Evolutionary conservation across 176 grass and related monocot genomes (phyloP).

Genomic region (Hyparrhenia diplandra): DNA sequence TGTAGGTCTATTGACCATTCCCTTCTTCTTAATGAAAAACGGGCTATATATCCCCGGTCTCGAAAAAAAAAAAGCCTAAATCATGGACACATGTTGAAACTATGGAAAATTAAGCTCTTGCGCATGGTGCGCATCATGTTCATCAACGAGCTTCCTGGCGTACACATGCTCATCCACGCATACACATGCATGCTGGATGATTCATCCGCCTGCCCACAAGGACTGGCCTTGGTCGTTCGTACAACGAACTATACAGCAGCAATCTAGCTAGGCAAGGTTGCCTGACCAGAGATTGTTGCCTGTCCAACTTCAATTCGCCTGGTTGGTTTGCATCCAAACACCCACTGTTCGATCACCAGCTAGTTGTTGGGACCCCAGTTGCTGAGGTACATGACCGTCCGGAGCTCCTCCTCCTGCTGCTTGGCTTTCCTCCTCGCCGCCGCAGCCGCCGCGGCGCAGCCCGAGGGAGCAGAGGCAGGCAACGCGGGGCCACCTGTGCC

Average conservation of each 20-base stretch:
- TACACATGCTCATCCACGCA: not conserved
- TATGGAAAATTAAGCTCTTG: not conserved
- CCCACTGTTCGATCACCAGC: not conserved
- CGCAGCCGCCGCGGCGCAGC: not conserved
- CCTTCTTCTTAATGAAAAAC: too few relatives aligned
- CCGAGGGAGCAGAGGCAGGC: not conserved
- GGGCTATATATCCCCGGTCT: too few relatives aligned
- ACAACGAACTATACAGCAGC: not conserved
- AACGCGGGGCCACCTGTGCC: not conserved
- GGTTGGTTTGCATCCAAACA: not conserved
- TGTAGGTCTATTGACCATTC: too few relatives aligned
- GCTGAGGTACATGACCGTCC: conserved; percentile 50
- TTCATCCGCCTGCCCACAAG: not conserved
- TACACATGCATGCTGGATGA: not conserved
- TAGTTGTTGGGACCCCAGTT: conserved; percentile 71
- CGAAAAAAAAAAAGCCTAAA: not conserved
- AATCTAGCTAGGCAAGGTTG: not conserved
- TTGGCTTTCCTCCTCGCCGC: conserved; percentile 30
- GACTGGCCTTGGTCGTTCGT: not conserved
- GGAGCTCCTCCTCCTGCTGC: conserved; percentile 58
- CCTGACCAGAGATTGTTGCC: not conserved
- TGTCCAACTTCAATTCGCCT: not conserved
- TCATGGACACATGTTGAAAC: not conserved
- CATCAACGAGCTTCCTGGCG: not conserved
- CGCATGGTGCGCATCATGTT: not conserved